A percentile compares a stretch with the other conserved stretches of the same genome.
phyloP scores from a whole-genome alignment of 306 rosid species.

The Sicyos baderoa region DNA sequence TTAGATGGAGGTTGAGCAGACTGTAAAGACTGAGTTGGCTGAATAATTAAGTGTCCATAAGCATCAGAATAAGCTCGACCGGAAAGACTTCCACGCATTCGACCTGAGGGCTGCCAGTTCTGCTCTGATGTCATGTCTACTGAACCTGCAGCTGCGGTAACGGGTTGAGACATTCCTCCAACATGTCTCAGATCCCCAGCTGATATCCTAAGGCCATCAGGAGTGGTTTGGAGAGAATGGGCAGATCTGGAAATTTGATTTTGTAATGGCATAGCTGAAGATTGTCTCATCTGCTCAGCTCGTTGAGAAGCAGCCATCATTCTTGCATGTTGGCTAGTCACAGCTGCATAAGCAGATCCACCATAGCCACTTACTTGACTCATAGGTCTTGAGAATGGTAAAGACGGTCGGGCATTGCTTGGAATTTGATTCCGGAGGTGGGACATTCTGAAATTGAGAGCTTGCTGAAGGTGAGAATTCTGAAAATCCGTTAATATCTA shows the following conservation, averaged over 20 bases:
- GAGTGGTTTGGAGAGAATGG: slow-evolving; percentile 21
- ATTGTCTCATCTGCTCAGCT: slow-evolving; percentile 29
- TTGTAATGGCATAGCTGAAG: slow-evolving; percentile 28
- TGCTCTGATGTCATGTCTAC: slow-evolving; percentile 35
- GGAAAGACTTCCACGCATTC: slow-evolving; percentile 84
- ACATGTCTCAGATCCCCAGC: slow-evolving; percentile 34
- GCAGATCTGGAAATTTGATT: slow-evolving; percentile 34
- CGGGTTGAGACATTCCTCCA: slow-evolving; percentile 34
- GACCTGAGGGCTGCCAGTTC: slow-evolving; percentile 49
- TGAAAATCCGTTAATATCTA: slow-evolving; percentile 16
- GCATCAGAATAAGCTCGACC: slow-evolving; percentile 39
- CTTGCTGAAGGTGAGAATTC: slow-evolving; percentile 58
- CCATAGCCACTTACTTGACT: slow-evolving; percentile 39
- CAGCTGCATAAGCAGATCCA: slow-evolving; percentile 31
- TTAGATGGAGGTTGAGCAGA: slow-evolving; percentile 24
- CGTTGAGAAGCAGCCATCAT: slow-evolving; percentile 18
- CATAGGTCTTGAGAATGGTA: slow-evolving; percentile 23
- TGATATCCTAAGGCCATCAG: slow-evolving; percentile 27
- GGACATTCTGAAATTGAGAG: slow-evolving; percentile 31
- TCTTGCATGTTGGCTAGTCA: slow-evolving; percentile 30
- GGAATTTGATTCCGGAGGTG: slow-evolving; percentile 26
- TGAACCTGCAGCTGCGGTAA: slow-evolving; percentile 31
- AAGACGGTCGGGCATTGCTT: slow-evolving; percentile 21
- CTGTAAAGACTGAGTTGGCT: slow-evolving; percentile 44
- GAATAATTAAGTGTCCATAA: slow-evolving; percentile 37